phyloP scores from a whole-genome alignment of 768 basidiomycete genomes.

The Clathrus columnatus region DNA sequence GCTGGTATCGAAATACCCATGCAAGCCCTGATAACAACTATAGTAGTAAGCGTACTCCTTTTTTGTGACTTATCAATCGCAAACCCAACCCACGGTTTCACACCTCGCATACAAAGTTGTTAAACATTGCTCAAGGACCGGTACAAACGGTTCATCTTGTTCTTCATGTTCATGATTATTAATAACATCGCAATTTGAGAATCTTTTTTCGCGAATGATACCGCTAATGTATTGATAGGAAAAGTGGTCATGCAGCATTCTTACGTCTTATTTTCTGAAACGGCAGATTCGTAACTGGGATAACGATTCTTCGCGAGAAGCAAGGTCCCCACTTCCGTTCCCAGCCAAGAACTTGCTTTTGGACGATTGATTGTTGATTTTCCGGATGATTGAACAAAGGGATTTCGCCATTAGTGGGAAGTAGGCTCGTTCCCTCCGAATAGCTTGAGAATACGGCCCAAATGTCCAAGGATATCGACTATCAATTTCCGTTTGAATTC shows the following conservation, averaged over 20 bases:
- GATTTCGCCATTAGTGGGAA: constrained; percentile 43
- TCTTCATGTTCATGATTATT: background rate
- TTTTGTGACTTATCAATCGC: background rate
- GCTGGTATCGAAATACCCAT: background rate
- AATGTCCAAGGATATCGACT: constrained; percentile 77
- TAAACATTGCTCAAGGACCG: background rate
- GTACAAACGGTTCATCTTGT: background rate
- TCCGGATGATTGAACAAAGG: constrained; percentile 39
- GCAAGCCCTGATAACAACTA: background rate
- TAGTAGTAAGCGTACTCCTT: background rate
- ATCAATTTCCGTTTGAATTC: constrained; percentile 5
- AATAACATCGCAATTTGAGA: background rate
- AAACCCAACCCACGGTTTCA: constrained; percentile 2
- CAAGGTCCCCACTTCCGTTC: constrained; percentile 34
- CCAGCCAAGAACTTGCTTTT: constrained; percentile 33
- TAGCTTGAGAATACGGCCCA: constrained; percentile 52
- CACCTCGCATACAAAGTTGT: background rate
- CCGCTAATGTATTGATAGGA: background rate
- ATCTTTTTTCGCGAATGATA: background rate
- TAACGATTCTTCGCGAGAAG: background rate
- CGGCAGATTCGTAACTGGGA: background rate
- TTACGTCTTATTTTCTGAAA: constrained; percentile 5
- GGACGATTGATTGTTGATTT: constrained; percentile 44
- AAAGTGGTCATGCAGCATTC: background rate
- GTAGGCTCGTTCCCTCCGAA: constrained; percentile 42